Evolutionary conservation across 768 basidiomycete genomes (phyloP).

Genomic region (Cytidiella melzeri): DNA sequence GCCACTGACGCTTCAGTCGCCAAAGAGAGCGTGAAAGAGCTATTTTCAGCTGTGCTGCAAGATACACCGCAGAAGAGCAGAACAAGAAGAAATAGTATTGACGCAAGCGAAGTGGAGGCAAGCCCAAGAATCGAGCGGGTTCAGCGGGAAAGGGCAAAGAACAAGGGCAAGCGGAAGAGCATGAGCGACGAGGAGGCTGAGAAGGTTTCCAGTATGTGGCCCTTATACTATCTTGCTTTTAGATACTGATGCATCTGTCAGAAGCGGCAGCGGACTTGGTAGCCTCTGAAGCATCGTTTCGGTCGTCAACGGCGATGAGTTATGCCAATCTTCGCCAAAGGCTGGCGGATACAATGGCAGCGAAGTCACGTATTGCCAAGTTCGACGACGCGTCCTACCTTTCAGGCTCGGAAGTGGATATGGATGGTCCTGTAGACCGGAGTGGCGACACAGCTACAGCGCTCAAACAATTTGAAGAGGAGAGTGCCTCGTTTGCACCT

Average conservation of each 20-base stretch:
- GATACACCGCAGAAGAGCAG: slow-evolving; percentile 52
- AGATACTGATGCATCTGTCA: not conserved
- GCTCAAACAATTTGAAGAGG: slow-evolving; percentile 30
- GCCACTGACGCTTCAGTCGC: slow-evolving; percentile 40
- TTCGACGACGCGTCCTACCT: not conserved
- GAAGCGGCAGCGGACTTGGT: not conserved
- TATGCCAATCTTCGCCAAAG: slow-evolving; percentile 19
- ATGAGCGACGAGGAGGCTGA: slow-evolving; percentile 67
- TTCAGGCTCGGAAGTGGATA: not conserved
- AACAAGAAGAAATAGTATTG: slow-evolving; percentile 52
- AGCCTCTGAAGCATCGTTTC: not conserved
- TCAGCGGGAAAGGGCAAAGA: slow-evolving; percentile 34
- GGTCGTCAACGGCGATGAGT: slow-evolving; percentile 12
- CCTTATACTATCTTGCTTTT: not conserved
- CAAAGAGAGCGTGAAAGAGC: slow-evolving; percentile 52
- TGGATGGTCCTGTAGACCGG: slow-evolving; percentile 15
- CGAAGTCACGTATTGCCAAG: not conserved
- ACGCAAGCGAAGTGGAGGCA: slow-evolving; percentile 52
- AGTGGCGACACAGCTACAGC: slow-evolving; percentile 36
- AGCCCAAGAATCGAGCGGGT: slow-evolving; percentile 39
- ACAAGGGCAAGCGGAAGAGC: slow-evolving; percentile 50
- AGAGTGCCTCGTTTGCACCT: slow-evolving; percentile 33
- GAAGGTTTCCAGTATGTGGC: slow-evolving; percentile 40
- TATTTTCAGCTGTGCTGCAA: slow-evolving; percentile 62
- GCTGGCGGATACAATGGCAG: slow-evolving; percentile 6